Conservation (phyloP, 2,329 filamentous ascomycete species). For the Colletotrichum sojae region DNA sequence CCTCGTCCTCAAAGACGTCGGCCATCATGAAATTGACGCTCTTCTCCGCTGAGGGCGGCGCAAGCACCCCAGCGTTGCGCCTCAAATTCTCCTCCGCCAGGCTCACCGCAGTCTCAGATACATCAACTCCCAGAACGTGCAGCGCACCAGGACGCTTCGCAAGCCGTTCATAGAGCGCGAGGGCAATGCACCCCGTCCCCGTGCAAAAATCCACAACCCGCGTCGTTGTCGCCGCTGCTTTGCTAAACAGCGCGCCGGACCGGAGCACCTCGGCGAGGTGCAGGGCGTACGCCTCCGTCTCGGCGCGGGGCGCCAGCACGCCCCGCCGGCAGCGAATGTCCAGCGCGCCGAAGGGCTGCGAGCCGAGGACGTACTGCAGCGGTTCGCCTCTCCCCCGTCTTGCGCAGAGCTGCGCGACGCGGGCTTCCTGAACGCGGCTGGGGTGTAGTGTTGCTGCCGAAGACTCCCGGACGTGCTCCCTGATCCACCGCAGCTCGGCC, state of each 20-base stretch:
- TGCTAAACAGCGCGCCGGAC: constrained; percentile 34
- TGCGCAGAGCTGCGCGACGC: constrained; percentile 57
- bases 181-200: constrained; percentile 90
- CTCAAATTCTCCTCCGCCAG: constrained; percentile 76
- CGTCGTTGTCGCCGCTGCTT: constrained; percentile 51
- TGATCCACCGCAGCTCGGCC: constrained; percentile 82
- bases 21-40: constrained; percentile 61
- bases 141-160: constrained; percentile 57
- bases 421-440: background rate
- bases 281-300: constrained; percentile 79
- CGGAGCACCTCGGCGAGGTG: constrained; percentile 65
- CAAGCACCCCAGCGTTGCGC: constrained; percentile 59
- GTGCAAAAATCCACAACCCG: constrained; percentile 89
- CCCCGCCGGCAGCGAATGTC: constrained; percentile 83
- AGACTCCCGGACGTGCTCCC: constrained; percentile 63
- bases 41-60: constrained; percentile 40
- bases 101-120: constrained; percentile 74
- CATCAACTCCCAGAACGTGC: constrained; percentile 78
- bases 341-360: constrained; percentile 88
- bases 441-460: constrained; percentile 7
- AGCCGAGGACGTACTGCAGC: constrained; percentile 90
- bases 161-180: constrained; percentile 79
- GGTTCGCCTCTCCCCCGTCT: constrained; percentile 76
- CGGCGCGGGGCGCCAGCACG: constrained; percentile 88
- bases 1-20: constrained; percentile 63